These are phyloP conservation scores for Cladosporium sp. DNA, from an alignment of 2,329 filamentous ascomycete species.

Conservation along the genomic window DNA sequence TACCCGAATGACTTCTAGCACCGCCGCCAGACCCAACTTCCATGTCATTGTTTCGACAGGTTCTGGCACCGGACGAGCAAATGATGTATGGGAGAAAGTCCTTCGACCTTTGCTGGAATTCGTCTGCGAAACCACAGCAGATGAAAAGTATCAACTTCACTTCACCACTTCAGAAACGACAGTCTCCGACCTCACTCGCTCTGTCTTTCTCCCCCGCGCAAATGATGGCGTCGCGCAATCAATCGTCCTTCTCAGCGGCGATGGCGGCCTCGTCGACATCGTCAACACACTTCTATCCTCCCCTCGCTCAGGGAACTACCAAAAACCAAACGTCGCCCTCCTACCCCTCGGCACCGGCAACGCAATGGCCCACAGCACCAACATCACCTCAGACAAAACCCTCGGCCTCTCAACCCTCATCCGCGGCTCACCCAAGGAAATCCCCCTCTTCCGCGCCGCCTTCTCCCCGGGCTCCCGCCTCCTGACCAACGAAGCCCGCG, in stretches of 20 bases:
- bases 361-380: constrained; percentile 45
- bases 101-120: constrained; percentile 40
- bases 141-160: constrained; percentile 44
- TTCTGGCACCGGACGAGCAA: constrained; percentile 41
- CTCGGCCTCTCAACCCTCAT: constrained; percentile 39
- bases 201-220: constrained; percentile 47
- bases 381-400: constrained; percentile 35
- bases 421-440: constrained; percentile 30
- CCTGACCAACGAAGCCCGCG: constrained; percentile 40
- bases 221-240: constrained; percentile 50
- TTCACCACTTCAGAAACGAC: constrained; percentile 61
- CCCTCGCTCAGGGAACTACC: constrained; percentile 21
- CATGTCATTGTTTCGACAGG: constrained; percentile 44
- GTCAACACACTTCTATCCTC: constrained; percentile 60
- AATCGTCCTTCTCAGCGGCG: constrained; percentile 77
- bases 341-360: constrained; percentile 52
- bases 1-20: background rate
- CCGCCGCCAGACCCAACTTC: constrained; percentile 16
- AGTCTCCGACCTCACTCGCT: constrained; percentile 59
- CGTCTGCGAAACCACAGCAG: constrained; percentile 29
- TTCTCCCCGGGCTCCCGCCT: constrained; percentile 44
- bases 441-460: constrained; percentile 41
- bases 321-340: constrained; percentile 54
- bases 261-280: constrained; percentile 80
- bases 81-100: constrained; percentile 35